These are phyloP conservation scores for Panicum virgatum DNA, from an alignment of 202 grass and related monocot species.

Conservation along the genomic window DNA sequence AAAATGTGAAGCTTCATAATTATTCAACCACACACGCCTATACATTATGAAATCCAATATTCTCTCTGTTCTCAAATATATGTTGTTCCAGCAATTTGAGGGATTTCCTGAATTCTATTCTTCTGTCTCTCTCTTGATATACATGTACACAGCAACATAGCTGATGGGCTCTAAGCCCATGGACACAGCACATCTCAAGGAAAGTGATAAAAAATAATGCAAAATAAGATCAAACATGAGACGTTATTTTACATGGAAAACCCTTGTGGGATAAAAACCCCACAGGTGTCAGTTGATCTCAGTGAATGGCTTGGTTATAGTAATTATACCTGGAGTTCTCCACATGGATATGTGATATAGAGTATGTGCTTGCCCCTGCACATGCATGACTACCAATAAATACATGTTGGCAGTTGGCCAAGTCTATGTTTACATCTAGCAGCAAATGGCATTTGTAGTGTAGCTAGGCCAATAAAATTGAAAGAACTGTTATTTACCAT, in stretches of 20 bases:
- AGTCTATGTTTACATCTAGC: conserved; percentile 1
- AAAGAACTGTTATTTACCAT: background rate
- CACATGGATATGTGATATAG: background rate
- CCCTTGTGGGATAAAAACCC: too few relatives aligned
- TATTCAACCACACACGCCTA: background rate
- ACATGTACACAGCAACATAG: too few relatives aligned
- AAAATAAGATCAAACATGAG: too few relatives aligned
- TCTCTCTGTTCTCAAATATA: background rate
- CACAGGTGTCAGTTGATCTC: too few relatives aligned
- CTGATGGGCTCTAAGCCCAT: too few relatives aligned
- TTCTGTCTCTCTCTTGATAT: too few relatives aligned
- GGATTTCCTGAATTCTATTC: too few relatives aligned
- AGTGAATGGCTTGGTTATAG: background rate
- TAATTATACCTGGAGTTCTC: background rate
- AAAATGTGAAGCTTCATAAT: background rate
- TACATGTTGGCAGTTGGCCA: background rate
- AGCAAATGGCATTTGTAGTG: background rate
- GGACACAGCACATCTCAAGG: too few relatives aligned
- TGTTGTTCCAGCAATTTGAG: background rate
- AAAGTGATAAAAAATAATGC: too few relatives aligned
- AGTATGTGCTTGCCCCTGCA: background rate
- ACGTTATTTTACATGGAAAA: too few relatives aligned
- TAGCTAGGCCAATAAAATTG: background rate
- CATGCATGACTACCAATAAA: background rate
- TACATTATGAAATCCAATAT: background rate